Conservation (phyloP, 805 yeast species). For the Ogataea methylovora region DNA sequence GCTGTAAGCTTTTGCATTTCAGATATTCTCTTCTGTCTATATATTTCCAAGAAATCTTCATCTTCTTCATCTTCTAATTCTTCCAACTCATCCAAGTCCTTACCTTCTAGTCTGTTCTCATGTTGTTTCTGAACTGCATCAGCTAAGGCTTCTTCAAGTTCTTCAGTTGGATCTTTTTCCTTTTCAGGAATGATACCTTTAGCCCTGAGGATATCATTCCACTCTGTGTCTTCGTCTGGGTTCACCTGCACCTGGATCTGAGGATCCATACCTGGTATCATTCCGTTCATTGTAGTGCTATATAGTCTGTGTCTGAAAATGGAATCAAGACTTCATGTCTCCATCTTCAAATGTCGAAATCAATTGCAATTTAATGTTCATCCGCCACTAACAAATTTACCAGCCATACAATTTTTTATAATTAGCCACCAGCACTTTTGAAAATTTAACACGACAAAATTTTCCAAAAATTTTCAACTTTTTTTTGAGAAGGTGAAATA, state of each 20-base stretch:
- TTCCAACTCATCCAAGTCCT: slow-evolving; percentile 74
- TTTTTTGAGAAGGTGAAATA: too few species aligned
- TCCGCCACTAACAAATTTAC: too few species aligned
- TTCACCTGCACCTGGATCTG: slow-evolving; percentile 81
- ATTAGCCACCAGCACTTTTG: too few species aligned
- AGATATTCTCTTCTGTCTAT: slow-evolving; percentile 69
- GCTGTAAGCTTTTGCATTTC: slow-evolving; percentile 58
- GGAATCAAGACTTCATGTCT: too few species aligned
- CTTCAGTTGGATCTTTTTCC: slow-evolving; percentile 81
- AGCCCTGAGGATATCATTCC: slow-evolving; percentile 91
- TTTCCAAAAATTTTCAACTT: too few species aligned
- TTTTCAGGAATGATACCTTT: slow-evolving; percentile 91
- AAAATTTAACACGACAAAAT: too few species aligned
- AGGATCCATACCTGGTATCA: slow-evolving; percentile 38
- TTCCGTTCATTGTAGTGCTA: too few species aligned
- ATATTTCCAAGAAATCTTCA: slow-evolving; percentile 76
- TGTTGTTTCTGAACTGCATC: slow-evolving; percentile 77
- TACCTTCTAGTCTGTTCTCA: slow-evolving; percentile 72
- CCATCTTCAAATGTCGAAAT: too few species aligned
- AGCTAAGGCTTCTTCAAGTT: slow-evolving; percentile 79
- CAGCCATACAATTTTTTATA: too few species aligned
- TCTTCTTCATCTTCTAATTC: slow-evolving; percentile 90
- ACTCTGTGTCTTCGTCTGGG: slow-evolving; percentile 95
- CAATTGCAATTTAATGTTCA: too few species aligned
- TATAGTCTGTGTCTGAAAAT: too few species aligned